Evolutionary conservation across 208 protist species (phyloP).

Genomic region (Crithidia thermophila): DNA sequence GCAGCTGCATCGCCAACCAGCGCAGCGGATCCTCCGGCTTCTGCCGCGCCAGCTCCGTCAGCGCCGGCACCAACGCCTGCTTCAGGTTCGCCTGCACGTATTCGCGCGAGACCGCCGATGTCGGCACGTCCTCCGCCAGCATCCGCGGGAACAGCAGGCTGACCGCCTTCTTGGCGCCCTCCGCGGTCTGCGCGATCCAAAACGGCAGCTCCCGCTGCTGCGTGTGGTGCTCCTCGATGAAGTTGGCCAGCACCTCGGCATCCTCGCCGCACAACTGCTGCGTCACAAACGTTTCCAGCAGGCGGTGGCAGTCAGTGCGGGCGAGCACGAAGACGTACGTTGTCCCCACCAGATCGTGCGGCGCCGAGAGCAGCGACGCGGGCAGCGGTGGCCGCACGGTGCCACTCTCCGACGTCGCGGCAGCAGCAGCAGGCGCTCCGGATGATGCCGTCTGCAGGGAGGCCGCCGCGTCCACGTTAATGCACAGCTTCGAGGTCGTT

Average conservation of each 20-base stretch:
- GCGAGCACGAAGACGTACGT: conserved; percentile 78
- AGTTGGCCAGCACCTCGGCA: conserved; percentile 28
- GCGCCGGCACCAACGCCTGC: conserved; percentile 76
- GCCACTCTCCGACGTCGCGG: background rate
- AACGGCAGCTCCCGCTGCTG: conserved; percentile 33
- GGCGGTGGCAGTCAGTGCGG: conserved; percentile 66
- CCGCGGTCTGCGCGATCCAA: conserved; percentile 36
- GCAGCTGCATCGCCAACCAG: conserved; percentile 87
- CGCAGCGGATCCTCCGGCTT: conserved; percentile 87
- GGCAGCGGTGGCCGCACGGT: conserved; percentile 22
- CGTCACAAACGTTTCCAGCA: conserved; percentile 50
- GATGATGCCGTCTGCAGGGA: conserved; percentile 9
- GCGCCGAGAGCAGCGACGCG: conserved; percentile 16
- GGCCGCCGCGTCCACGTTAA: conserved; percentile 46
- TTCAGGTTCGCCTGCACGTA: conserved; percentile 89
- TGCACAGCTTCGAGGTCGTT: conserved; percentile 61
- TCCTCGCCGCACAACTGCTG: conserved; percentile 50
- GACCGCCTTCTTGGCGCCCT: conserved; percentile 56
- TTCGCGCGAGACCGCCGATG: conserved; percentile 54
- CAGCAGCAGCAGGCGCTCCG: background rate
- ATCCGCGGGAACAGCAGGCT: conserved; percentile 80
- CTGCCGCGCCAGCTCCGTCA: conserved; percentile 77
- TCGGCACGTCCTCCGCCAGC: conserved; percentile 74
- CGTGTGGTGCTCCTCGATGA: conserved; percentile 24
- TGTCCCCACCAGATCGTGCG: conserved; percentile 62